Conservation (phyloP, 2,329 filamentous ascomycete species). For the Pochonia chlamydosporia region DNA sequence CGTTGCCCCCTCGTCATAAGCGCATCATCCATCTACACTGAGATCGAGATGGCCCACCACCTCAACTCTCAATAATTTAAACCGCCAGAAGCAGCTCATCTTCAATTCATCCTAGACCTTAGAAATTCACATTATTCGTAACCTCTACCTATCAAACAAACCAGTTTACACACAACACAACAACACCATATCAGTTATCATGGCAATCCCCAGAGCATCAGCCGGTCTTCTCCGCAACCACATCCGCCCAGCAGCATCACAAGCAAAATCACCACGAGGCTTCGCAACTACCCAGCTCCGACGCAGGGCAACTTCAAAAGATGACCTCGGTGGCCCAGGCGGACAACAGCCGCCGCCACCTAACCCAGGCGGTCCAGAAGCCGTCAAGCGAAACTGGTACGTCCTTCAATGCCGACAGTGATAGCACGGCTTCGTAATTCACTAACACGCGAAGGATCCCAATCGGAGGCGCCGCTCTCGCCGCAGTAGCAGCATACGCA, state of each 20-base stretch:
- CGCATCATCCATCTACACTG: not conserved
- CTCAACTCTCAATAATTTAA: not conserved
- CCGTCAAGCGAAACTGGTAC: conserved; percentile 26
- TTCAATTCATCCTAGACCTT: not conserved
- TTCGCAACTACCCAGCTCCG: conserved; percentile 3
- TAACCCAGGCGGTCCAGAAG: conserved; percentile 22
- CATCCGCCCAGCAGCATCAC: conserved; percentile 7
- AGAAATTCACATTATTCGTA: too few species aligned
- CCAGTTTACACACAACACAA: too few species aligned
- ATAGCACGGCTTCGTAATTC: not conserved
- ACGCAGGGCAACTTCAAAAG: conserved; percentile 7
- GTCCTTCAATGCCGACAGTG: not conserved
- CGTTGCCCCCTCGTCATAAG: not conserved
- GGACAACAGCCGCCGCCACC: conserved; percentile 23
- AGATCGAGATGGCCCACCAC: not conserved
- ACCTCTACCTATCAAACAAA: too few species aligned
- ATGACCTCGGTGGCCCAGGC: conserved; percentile 27
- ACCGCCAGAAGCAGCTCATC: not conserved
- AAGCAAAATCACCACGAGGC: not conserved
- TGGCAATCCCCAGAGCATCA: conserved; percentile 11
- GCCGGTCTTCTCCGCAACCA: conserved; percentile 10
- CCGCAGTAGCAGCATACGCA: conserved; percentile 18
- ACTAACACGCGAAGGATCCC: conserved; percentile 17
- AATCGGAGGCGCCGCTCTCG: conserved; percentile 21
- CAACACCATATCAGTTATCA: not conserved